phyloP scores from a whole-genome alignment of 2,329 filamentous ascomycete species.

The Fusarium protoensiforme region DNA sequence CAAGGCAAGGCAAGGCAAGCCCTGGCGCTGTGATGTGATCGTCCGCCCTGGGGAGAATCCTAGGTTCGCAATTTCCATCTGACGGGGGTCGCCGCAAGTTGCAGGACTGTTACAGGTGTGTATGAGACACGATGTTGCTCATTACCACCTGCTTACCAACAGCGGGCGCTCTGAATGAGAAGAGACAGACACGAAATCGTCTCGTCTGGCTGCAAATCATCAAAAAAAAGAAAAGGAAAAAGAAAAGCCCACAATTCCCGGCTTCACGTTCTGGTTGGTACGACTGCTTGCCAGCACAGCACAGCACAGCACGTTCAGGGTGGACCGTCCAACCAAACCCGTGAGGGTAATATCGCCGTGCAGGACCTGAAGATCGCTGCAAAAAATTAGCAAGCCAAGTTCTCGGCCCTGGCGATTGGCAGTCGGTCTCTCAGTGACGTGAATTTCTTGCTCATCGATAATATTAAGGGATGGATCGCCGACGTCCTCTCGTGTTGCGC shows the following conservation, averaged over 20 bases:
- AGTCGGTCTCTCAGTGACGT: background rate
- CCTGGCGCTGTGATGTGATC: slow-evolving; percentile 3
- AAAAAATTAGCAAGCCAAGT: background rate
- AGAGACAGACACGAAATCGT: background rate
- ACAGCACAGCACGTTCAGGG: background rate
- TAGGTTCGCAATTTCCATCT: slow-evolving; percentile 25
- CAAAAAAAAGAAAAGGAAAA: background rate
- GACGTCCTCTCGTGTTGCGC: slow-evolving; percentile 17
- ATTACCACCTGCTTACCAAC: background rate
- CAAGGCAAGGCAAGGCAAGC: background rate
- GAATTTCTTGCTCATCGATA: background rate
- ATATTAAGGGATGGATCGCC: slow-evolving; percentile 21
- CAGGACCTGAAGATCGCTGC: slow-evolving; percentile 7
- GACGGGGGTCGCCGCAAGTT: slow-evolving; percentile 23
- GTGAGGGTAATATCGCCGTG: background rate
- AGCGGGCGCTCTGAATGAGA: background rate
- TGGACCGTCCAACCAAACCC: background rate
- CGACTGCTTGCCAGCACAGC: background rate
- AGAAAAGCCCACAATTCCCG: background rate
- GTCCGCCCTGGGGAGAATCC: background rate
- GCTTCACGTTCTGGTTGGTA: background rate
- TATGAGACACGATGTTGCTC: slow-evolving; percentile 19
- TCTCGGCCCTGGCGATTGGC: background rate
- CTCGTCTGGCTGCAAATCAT: background rate
- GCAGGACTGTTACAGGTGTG: slow-evolving; percentile 40